These are phyloP conservation scores for Leccinum subgranulosum DNA, from an alignment of 768 basidiomycete genomes.

Conservation along the genomic window DNA sequence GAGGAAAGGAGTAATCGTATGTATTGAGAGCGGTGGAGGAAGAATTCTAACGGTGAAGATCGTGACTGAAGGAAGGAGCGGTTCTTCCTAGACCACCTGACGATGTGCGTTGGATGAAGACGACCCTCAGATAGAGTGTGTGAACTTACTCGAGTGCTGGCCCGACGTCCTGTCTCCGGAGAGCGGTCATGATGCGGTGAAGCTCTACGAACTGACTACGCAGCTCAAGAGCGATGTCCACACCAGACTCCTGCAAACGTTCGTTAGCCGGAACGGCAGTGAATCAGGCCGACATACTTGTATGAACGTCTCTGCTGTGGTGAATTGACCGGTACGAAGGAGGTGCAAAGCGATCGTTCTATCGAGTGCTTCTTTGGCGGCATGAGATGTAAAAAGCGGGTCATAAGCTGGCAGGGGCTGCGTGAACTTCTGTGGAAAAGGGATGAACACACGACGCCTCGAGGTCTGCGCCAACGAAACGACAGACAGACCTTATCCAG, in stretches of 20 bases:
- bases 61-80: constrained; percentile 61
- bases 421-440: constrained; percentile 51
- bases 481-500: constrained; percentile 79
- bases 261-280: background rate
- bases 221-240: constrained; percentile 50
- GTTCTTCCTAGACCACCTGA: constrained; percentile 77
- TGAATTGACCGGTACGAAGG: constrained; percentile 77
- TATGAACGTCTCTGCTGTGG: constrained; percentile 71
- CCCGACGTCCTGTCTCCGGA: constrained; percentile 61
- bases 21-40: constrained; percentile 89
- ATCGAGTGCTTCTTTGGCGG: constrained; percentile 61
- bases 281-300: constrained; percentile 42
- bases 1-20: constrained; percentile 70
- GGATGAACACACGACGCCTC: constrained; percentile 5
- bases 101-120: background rate
- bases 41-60: constrained; percentile 82
- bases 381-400: constrained; percentile 59
- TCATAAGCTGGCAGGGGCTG: constrained; percentile 61
- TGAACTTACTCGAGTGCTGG: constrained; percentile 76
- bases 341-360: constrained; percentile 73
- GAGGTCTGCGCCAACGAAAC: background rate
- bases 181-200: constrained; percentile 66
- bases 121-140: no score
- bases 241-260: constrained; percentile 57
- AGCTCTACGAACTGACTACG: constrained; percentile 63